Evolutionary conservation across 805 yeast genomes (phyloP).

Genomic region (Cyberlindnera mrakii): DNA sequence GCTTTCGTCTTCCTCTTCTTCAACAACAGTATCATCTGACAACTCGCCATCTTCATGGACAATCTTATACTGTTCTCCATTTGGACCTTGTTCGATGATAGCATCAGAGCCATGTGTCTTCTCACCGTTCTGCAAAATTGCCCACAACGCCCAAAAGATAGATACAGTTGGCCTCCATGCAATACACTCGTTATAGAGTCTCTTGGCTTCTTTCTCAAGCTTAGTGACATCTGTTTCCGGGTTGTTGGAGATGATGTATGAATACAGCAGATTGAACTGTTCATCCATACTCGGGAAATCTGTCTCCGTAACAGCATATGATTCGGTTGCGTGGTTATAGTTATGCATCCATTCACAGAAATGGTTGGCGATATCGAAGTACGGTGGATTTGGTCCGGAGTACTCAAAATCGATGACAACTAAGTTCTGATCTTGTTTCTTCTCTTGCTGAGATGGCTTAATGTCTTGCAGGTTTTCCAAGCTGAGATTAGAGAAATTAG

Average conservation of each 20-base stretch:
- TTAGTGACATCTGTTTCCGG: conserved; percentile 18
- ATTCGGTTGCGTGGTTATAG: conserved; percentile 46
- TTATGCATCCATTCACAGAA: conserved; percentile 97
- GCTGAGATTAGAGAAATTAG: conserved; percentile 19
- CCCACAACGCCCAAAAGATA: conserved; percentile 88
- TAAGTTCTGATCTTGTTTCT: conserved; percentile 58
- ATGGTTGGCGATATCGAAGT: conserved; percentile 88
- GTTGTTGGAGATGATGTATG: conserved; percentile 38
- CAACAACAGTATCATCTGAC: conserved; percentile 21
- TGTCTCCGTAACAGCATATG: conserved; percentile 43
- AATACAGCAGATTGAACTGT: conserved; percentile 61
- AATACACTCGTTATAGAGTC: conserved; percentile 56
- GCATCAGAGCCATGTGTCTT: conserved; percentile 13
- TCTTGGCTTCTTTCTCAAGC: conserved; percentile 40
- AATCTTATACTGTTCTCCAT: conserved; percentile 42
- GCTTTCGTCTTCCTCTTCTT: conserved; percentile 25
- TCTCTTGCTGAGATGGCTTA: conserved; percentile 32
- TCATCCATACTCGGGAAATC: conserved; percentile 65
- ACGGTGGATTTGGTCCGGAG: conserved; percentile 85
- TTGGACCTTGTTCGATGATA: conserved; percentile 44
- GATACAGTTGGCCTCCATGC: conserved; percentile 80
- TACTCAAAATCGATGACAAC: conserved; percentile 97
- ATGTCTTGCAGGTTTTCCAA: conserved; percentile 21
- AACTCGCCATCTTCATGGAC: conserved; percentile 17
- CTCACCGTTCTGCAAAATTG: conserved; percentile 68